These are phyloP conservation scores for Hanseniaspora occidentalis DNA, from an alignment of 805 yeast species.

Conservation along the genomic window DNA sequence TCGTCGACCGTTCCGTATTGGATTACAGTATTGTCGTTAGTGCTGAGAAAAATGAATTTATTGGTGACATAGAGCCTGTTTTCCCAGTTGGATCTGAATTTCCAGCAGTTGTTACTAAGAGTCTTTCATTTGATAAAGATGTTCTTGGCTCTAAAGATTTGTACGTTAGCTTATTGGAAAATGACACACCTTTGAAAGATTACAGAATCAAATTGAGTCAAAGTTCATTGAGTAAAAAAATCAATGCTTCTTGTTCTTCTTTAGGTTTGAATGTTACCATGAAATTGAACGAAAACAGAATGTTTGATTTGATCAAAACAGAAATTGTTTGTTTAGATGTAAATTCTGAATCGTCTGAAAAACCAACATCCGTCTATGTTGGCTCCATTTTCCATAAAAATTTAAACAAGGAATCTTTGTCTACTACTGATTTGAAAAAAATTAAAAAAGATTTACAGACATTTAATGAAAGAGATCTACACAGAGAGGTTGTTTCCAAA, in stretches of 20 bases:
- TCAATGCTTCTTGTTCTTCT: constrained; percentile 28
- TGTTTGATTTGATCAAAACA: constrained; percentile 35
- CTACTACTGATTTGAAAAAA: constrained; percentile 14
- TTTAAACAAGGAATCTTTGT: constrained; percentile 5
- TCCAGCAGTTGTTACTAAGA: constrained; percentile 20
- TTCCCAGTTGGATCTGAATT: constrained; percentile 37
- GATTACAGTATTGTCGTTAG: constrained; percentile 31
- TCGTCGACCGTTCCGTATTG: constrained; percentile 43
- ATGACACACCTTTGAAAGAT: constrained; percentile 4
- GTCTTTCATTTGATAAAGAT: constrained; percentile 28
- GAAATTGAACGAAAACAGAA: constrained; percentile 34
- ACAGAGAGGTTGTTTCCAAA: constrained; percentile 41
- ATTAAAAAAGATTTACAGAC: constrained; percentile 36
- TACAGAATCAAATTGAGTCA: not conserved
- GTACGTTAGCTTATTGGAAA: constrained; percentile 26
- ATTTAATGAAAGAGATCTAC: constrained; percentile 43
- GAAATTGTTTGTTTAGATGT: constrained; percentile 31
- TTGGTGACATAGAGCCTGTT: constrained; percentile 13
- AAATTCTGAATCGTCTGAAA: not conserved
- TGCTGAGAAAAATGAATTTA: constrained; percentile 16
- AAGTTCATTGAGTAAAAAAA: constrained; percentile 15
- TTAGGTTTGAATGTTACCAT: constrained; percentile 32
- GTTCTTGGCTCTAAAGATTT: constrained; percentile 20
- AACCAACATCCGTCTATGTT: not conserved
- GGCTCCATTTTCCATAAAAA: not conserved